Evolutionary conservation across 805 yeast species (phyloP), one percentile per base, ranked within the genome.

Genomic region (Wickerhamiella shivajii): DNA sequence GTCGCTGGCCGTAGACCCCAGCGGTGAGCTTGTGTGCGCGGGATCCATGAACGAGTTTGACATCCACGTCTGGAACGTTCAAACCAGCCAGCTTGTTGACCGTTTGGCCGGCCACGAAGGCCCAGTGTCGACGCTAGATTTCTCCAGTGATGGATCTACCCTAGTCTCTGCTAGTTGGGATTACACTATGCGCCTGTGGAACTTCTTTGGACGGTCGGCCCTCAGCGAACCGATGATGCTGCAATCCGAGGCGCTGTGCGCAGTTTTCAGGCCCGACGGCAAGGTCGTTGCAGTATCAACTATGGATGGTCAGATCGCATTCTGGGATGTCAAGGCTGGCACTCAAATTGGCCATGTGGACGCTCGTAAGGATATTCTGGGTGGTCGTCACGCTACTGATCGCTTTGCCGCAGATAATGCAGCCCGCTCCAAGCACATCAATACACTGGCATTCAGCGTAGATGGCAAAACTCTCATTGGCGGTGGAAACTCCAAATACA

Each of bases 131-230:
- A 73, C 83, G 43, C 61, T 90, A 25, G 71, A 87, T 8, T 87
- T 90, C 53, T 93, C 95, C 29, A 93, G 84, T 47, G 78, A 72
- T 39, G 65, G 72, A 31, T 62, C 74, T 3, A 64, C 74, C 10
- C 64, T 90, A 37, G 96, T 93, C 3, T 74, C 90, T 38, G 92
- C 94, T 2, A 77, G 93, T 15, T 90, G 98, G 98, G 98, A 90
- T 58, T 79, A 78, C 45, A 85, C 97, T 4, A 75, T 85, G 12
- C 66, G 98, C 44, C 64, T 90, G 8, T 90, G 98, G 98, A 77
- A 74, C 50, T 72, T 90, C 29, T 90, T 87, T 55, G 77, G 85
- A 10, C 70, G 98, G 48, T 64, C 81, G 0, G 87, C 78, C 46
- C 74, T 71, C 31, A 90, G 81, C 32, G 98, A 90, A 57, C 97